Conservation (phyloP, 768 basidiomycete genomes). For the Termitomyces sp. region DNA sequence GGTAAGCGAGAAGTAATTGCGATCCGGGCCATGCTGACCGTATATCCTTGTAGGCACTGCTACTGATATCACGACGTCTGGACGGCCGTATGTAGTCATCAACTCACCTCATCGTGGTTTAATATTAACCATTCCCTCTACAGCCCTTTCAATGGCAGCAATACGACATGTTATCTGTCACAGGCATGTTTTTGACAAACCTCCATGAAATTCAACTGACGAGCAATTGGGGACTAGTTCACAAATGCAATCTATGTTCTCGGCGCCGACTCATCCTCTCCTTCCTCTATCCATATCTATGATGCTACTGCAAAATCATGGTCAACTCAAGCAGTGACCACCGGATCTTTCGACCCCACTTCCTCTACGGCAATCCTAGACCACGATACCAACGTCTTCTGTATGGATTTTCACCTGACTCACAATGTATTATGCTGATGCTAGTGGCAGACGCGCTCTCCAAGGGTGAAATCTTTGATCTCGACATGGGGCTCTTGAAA, state of each 20-base stretch:
- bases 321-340: slow-evolving; percentile 66
- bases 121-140: background rate
- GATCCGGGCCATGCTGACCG: slow-evolving; percentile 1
- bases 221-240: slow-evolving; percentile 45
- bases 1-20: slow-evolving; percentile 32
- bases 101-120: background rate
- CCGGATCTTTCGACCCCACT: slow-evolving; percentile 55
- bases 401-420: slow-evolving; percentile 35
- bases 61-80: slow-evolving; percentile 68
- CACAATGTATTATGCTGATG: slow-evolving; percentile 1
- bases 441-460: slow-evolving; percentile 62
- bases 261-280: slow-evolving; percentile 70
- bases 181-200: slow-evolving; percentile 38
- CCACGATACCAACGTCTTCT: slow-evolving; percentile 93
- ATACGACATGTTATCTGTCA: slow-evolving; percentile 72
- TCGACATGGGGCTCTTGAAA: slow-evolving; percentile 69
- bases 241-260: slow-evolving; percentile 85
- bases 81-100: slow-evolving; percentile 64
- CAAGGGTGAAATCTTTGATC: slow-evolving; percentile 57
- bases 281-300: slow-evolving; percentile 77
- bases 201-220: background rate
- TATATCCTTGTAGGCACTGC: slow-evolving; percentile 40
- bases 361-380: slow-evolving; percentile 78
- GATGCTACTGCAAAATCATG: slow-evolving; percentile 71
- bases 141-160: slow-evolving; percentile 64